Percentiles rank a stretch among this genome's conserved stretches.
Evolutionary conservation across 768 basidiomycete species (phyloP).

Genomic region (Hirschioporus abietinus): DNA sequence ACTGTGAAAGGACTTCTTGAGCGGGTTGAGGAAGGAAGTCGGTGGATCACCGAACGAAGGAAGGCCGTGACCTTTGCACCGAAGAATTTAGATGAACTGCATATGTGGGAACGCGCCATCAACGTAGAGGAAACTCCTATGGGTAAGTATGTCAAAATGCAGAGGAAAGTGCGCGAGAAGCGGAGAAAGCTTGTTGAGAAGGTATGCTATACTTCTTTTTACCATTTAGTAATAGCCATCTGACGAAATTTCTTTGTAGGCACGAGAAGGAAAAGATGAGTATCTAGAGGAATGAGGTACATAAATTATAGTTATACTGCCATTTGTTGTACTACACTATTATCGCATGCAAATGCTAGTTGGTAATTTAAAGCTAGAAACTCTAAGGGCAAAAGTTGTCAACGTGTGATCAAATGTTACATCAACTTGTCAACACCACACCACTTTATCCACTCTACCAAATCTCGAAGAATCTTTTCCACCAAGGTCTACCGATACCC

Average conservation of each 20-base stretch:
- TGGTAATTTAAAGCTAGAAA: background rate
- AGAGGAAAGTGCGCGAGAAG: conserved; percentile 76
- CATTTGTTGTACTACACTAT: background rate
- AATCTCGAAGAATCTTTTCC: conserved; percentile 77
- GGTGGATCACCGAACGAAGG: conserved; percentile 71
- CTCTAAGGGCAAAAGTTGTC: too few species aligned
- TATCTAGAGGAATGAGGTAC: conserved; percentile 46
- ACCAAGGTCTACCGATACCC: conserved; percentile 77
- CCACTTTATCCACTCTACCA: conserved; percentile 39
- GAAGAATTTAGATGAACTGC: conserved; percentile 60
- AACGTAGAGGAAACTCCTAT: conserved; percentile 67
- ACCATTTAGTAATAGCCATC: background rate
- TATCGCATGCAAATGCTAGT: background rate
- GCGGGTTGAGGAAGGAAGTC: conserved; percentile 77
- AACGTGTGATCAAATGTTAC: too few species aligned
- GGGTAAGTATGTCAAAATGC: conserved; percentile 74
- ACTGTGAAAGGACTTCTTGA: conserved; percentile 76
- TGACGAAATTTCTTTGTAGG: conserved; percentile 36
- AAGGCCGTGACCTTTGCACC: conserved; percentile 73
- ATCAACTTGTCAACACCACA: background rate
- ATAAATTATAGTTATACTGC: background rate
- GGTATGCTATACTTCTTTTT: conserved; percentile 33
- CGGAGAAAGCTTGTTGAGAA: conserved; percentile 66
- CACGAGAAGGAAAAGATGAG: conserved; percentile 65
- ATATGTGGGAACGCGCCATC: conserved; percentile 59